Base-by-base conservation (phyloP, 2,329 filamentous ascomycete genomes). In the Blumeriella jaapii region DNA sequence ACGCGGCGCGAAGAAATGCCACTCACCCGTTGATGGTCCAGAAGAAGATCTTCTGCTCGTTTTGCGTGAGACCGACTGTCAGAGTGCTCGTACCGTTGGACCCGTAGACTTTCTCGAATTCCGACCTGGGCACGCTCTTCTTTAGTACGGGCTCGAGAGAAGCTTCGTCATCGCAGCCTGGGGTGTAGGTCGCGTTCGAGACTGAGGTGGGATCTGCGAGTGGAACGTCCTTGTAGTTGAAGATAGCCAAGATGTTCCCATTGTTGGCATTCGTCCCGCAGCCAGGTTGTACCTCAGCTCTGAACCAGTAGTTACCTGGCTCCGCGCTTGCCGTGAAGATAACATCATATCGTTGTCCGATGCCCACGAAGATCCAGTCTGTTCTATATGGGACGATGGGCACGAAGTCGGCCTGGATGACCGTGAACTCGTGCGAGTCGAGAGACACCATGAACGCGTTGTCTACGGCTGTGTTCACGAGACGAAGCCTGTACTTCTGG, bases 381-480 rank as follows among this genome's bases (percentile, higher is more conserved):
- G 74, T 74, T 2, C 67, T 60, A 52, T 78, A 82, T 0, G 78
- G 75, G n/a, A 61, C 8, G 69, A 78, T 62, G 1, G 72, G 69
- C 0, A 77, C 69, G 8, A 63, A 52, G 29, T 78, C 64, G 50
- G 82, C 82, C 58, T 77, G 76, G 31, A 83, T 62, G 6, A 67
- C 69, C 0, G 75, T 77, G 2, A 72, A 48, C 3, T 29, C 19
- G 16, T 78, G 73, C 39, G 67, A 63, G 47, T 71, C 68, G 34
- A 71, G 65, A 27, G 56, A 59, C 42, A 71, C 57, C 18, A 53
- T 51, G 45, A 63, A 61, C 34, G 55, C 55, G 17, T 59, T 59
- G 23, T 46, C 45, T 5, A 73, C 55, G 46, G 41, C 63, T 8
- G 52, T 57, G 42, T 68, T 69, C 36, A 69, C 52, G 3, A 71